phyloP scores from a whole-genome alignment of 2,329 filamentous ascomycete genomes.

The Ustulina deusta region DNA sequence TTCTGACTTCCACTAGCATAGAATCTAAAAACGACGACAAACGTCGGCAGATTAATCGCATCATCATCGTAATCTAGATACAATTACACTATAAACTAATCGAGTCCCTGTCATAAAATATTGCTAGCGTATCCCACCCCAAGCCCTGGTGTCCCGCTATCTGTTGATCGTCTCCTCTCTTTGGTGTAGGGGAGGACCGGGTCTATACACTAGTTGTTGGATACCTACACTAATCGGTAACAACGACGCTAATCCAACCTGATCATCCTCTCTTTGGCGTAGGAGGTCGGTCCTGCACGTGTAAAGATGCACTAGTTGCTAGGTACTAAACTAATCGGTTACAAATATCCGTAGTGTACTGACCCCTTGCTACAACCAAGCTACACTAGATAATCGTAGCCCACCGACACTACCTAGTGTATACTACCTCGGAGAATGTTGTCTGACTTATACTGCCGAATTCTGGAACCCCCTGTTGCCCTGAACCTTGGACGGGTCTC shows the following conservation, averaged over 20 bases:
- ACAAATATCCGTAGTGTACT: too few relatives aligned
- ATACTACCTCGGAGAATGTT: too few relatives aligned
- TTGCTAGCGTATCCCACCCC: not conserved
- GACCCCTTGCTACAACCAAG: too few relatives aligned
- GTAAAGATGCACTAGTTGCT: too few relatives aligned
- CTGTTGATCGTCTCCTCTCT: not conserved
- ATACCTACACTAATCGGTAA: not conserved
- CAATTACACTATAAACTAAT: not conserved
- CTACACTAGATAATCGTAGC: too few relatives aligned
- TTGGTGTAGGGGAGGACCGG: not conserved
- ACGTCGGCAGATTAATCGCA: not conserved
- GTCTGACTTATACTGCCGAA: slow-evolving; percentile 3
- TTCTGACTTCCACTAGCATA: not conserved
- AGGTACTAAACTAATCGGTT: too few relatives aligned
- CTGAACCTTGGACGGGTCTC: slow-evolving; percentile 12
- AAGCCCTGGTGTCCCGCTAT: not conserved
- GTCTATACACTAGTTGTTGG: not conserved
- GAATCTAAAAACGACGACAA: not conserved
- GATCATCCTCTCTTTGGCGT: too few relatives aligned
- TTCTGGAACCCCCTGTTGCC: not conserved
- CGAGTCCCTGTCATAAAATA: not conserved
- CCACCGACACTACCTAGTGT: too few relatives aligned
- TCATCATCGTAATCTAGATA: not conserved
- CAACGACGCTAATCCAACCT: too few relatives aligned
- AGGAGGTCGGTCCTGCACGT: too few relatives aligned